Conservation (phyloP, 805 yeast species). For the Yarrowia sp. region DNA sequence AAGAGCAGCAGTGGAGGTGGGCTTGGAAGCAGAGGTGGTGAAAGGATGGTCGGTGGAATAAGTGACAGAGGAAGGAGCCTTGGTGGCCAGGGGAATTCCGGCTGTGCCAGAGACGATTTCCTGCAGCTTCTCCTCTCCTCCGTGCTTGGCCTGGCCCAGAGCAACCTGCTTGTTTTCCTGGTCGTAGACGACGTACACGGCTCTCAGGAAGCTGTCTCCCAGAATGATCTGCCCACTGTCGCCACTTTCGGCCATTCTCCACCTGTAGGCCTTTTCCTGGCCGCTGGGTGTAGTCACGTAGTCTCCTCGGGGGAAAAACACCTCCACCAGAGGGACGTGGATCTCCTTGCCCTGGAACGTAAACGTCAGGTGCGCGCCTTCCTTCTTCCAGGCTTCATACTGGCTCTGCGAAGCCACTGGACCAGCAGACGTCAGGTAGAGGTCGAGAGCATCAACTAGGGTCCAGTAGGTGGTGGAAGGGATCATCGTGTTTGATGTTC, state of each 20-base stretch:
- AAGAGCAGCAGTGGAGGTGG: neutral
- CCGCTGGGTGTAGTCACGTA: neutral
- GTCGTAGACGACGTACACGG: conserved; percentile 62
- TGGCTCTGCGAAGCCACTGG: neutral
- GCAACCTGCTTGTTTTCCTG: conserved; percentile 53
- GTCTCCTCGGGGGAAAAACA: conserved; percentile 27
- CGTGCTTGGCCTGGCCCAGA: conserved; percentile 47
- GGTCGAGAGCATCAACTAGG: neutral
- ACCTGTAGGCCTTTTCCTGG: neutral
- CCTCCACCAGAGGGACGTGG: neutral
- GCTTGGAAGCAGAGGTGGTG: neutral
- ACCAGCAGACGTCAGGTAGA: conserved; percentile 7
- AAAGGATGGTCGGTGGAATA: neutral
- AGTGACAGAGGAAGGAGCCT: neutral
- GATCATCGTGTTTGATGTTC: neutral
- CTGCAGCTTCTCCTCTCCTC: neutral
- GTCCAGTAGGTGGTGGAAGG: neutral
- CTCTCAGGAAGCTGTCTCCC: conserved; percentile 61
- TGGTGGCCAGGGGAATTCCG: conserved; percentile 30
- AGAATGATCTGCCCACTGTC: neutral
- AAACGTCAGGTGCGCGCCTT: neutral
- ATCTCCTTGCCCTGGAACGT: conserved; percentile 20
- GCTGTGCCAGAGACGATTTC: conserved; percentile 29
- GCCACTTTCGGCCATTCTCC: neutral
- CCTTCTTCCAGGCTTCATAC: neutral